Percentiles rank a stretch among this genome's conserved stretches.
Conservation (phyloP, 164 flowering plant species). For the Akebia trifoliata region DNA sequence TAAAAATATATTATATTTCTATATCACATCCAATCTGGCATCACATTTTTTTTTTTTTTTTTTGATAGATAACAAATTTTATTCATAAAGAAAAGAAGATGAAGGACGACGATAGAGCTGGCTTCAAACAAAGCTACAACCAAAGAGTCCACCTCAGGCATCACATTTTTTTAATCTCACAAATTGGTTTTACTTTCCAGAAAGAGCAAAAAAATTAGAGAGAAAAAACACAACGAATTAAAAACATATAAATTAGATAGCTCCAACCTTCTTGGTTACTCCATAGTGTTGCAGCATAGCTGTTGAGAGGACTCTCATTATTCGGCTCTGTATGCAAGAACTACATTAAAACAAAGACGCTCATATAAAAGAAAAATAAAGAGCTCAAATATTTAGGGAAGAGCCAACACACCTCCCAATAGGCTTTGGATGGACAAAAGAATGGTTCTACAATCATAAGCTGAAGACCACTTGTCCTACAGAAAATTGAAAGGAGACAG, state of each 20-base stretch:
- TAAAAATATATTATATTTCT: no score
- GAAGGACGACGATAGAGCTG: no score
- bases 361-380: not conserved
- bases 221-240: not conserved
- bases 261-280: constrained; percentile 52
- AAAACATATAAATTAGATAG: not conserved
- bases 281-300: constrained; percentile 61
- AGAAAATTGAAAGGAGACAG: not conserved
- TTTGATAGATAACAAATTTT: no score
- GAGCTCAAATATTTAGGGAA: constrained; percentile 4
- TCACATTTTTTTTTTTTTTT: no score
- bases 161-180: no score
- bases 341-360: not conserved
- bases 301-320: constrained; percentile 67
- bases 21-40: no score
- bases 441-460: constrained; percentile 70
- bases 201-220: not conserved
- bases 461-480: constrained; percentile 82
- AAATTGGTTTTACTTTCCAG: no score
- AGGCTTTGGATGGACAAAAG: constrained; percentile 74
- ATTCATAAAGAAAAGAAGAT: no score
- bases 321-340: constrained; percentile 48
- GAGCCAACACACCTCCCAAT: constrained; percentile 49
- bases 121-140: no score
- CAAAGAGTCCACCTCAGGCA: no score